Percentiles rank a stretch among this genome's conserved stretches.
Conservation (phyloP, 2,329 filamentous ascomycete species). For the Lachnellula arida region DNA sequence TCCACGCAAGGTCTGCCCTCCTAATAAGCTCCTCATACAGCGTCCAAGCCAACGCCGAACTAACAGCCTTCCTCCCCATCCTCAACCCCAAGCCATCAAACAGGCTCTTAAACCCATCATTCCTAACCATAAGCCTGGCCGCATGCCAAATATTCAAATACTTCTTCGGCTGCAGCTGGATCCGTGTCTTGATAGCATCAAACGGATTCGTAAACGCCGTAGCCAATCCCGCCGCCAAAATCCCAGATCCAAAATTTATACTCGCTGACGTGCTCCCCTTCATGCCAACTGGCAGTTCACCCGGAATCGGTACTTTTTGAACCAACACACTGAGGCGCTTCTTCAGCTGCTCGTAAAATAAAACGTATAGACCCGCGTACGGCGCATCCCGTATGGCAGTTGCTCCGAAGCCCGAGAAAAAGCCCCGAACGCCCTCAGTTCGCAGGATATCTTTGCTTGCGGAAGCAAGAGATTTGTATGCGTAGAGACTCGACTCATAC, state of each 20-base stretch:
- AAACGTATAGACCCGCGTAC: constrained; percentile 89
- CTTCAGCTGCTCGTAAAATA: constrained; percentile 88
- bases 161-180: constrained; percentile 79
- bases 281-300: constrained; percentile 20
- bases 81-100: constrained; percentile 82
- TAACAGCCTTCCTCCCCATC: constrained; percentile 87
- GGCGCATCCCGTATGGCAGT: constrained; percentile 93
- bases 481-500: constrained; percentile 84
- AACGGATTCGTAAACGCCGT: constrained; percentile 94
- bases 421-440: constrained; percentile 71
- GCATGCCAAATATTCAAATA: constrained; percentile 84
- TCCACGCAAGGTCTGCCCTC: constrained; percentile 46
- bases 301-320: constrained; percentile 22
- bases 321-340: constrained; percentile 43
- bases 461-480: constrained; percentile 69
- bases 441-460: constrained; percentile 71
- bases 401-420: constrained; percentile 91
- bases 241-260: constrained; percentile 83
- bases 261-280: constrained; percentile 46
- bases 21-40: constrained; percentile 91
- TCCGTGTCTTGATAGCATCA: constrained; percentile 90
- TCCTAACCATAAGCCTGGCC: constrained; percentile 68
- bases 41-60: constrained; percentile 94
- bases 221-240: constrained; percentile 74
- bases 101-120: constrained; percentile 75